Base-by-base conservation (phyloP, 1,284 basidiomycete species). In the Pseudozyma thailandica region DNA sequence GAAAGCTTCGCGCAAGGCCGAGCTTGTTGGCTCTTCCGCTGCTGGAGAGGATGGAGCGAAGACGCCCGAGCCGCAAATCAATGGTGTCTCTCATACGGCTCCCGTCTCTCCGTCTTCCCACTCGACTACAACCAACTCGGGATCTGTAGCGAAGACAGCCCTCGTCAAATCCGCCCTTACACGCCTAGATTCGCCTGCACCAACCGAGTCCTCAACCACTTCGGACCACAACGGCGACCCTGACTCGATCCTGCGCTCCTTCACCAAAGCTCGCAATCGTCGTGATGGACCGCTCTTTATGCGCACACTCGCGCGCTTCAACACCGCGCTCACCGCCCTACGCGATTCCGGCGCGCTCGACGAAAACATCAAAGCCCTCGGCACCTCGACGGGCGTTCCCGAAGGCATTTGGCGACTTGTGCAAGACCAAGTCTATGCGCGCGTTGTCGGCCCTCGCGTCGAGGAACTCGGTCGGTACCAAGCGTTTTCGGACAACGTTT, bases 361-460 rank as follows among this genome's bases (percentile, higher is more conserved):
- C 3, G 57, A 48, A 23, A 83, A 83, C 25, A 76, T 85, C 5
- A 21, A 37, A 4, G n/a, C 21, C 5, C 75, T 84, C 61, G 50
- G 74, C 58, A 16, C 72, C 42, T 25, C 66, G 68, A 51, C 79
- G 38, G 68, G 75, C 48, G 72, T 84, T 18, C 75, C 77, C 1
- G 79, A 83, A 53, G 74, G 75, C 13, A 72, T 87, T 2, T 88
- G 87, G 87, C 79, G 83, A 23, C 77, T 84, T 49, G 83, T 87
- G 12, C 84, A 86, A 55, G 85, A 85, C 21, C 86, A 87, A 79
- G 84, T 85, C 18, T 88, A 88, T 62, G 85, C 87, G 28, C 81
- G 87, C 9, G 83, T 85, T 1, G 86, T 88, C 0, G 87, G 86
- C 3, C 87, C 87, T 1, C 84, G 84, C 33, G 82, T 85, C 6